A percentile compares a stretch with the other conserved stretches of the same genome.
phyloP scores from a whole-genome alignment of 306 rosid species.

The Pyrus communis region DNA sequence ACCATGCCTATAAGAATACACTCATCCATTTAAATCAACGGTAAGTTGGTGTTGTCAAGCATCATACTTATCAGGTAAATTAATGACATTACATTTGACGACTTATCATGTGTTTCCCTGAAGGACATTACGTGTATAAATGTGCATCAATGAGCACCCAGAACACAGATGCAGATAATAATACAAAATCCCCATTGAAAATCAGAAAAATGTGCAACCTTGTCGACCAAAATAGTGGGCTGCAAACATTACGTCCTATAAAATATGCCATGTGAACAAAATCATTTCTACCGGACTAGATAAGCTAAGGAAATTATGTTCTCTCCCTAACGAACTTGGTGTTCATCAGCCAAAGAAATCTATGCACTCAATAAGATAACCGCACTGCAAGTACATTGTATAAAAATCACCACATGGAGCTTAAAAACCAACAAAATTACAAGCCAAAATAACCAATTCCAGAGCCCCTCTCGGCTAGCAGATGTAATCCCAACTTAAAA shows the following conservation, averaged over 20 bases:
- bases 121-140: not conserved
- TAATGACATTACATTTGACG: too few species aligned
- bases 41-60: too few species aligned
- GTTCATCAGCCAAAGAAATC: not conserved
- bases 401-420: not conserved
- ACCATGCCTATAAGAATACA: too few species aligned
- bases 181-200: not conserved
- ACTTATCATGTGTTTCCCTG: not conserved
- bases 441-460: not conserved
- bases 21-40: too few species aligned
- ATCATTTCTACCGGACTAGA: not conserved
- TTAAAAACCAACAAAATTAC: not conserved
- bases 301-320: not conserved
- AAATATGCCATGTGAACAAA: not conserved
- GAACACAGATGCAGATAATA: not conserved
- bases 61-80: too few species aligned
- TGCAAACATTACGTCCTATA: not conserved
- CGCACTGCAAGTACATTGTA: not conserved
- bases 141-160: not conserved
- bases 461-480: not conserved
- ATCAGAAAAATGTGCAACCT: not conserved
- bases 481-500: constrained; percentile 2
- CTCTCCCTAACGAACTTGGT: not conserved
- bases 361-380: not conserved
- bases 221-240: not conserved